phyloP scores from a whole-genome alignment of 169 alveolate species.

The Perkinsus chesapeaki region DNA sequence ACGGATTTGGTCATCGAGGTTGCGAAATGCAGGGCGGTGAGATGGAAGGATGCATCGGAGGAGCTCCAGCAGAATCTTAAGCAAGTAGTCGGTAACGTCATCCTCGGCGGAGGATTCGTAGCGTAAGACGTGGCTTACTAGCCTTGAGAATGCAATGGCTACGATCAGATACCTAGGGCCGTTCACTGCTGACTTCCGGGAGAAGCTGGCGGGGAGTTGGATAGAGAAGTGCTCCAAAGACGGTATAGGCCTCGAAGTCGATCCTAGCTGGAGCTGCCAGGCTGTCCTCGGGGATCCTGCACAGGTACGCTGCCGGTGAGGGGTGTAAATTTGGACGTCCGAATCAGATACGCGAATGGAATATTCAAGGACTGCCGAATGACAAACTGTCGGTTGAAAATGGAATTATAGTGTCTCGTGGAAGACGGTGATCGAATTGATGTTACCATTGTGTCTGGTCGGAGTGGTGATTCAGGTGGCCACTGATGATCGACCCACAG shows the following conservation, averaged over 20 bases:
- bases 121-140: slow-evolving; percentile 20
- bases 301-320: slow-evolving; percentile 35
- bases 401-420: slow-evolving; percentile 67
- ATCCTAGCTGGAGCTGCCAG: slow-evolving; percentile 64
- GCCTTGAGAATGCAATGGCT: neutral
- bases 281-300: slow-evolving; percentile 77
- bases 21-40: slow-evolving; percentile 29
- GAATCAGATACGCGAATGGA: slow-evolving; percentile 42
- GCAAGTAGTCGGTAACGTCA: slow-evolving; percentile 75
- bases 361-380: slow-evolving; percentile 42
- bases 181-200: slow-evolving; percentile 76
- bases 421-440: slow-evolving; percentile 13
- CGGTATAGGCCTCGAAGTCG: slow-evolving; percentile 54
- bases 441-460: neutral
- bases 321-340: slow-evolving; percentile 26
- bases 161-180: slow-evolving; percentile 69
- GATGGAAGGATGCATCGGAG: slow-evolving; percentile 68
- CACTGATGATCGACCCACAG: slow-evolving; percentile 86
- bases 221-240: slow-evolving; percentile 42
- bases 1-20: slow-evolving; percentile 19
- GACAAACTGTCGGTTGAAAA: slow-evolving; percentile 72
- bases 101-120: slow-evolving; percentile 76
- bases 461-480: slow-evolving; percentile 66
- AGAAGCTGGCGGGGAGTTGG: slow-evolving; percentile 61
- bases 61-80: slow-evolving; percentile 61